Base-by-base conservation (phyloP, 2,329 filamentous ascomycete species). In the Tolypocladium ophioglossoides region DNA sequence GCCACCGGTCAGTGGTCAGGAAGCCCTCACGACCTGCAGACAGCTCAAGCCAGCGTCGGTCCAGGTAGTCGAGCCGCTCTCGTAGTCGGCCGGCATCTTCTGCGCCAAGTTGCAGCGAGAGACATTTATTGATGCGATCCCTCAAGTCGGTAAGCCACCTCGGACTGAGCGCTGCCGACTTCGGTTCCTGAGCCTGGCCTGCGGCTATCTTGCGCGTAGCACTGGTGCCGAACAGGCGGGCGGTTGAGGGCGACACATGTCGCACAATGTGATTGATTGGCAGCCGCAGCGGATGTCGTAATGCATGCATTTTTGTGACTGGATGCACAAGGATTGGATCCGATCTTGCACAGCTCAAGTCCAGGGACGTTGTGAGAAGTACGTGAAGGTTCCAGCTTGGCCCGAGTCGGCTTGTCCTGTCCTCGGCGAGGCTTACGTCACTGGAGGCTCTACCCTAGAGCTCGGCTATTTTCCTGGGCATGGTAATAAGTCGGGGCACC, bases 21-120 rank as follows among this genome's bases (percentile, higher is more conserved):
- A 84, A 95, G 0, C 89, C 89, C 63, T 92, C 86, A 55, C 83
- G 83, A 0, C 87, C 88, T 0, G 85, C 87, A 34, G 87, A 71
- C 54, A 94, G 71, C 59, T 82, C 80, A 46, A 86, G 74, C 89
- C 89, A 94, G 59, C 89, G 58, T 3, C 55, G 54, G 22, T 68
- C 60, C n/a, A 69, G 46, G 30, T 60, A 57, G 9, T 57, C 52
- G 12, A 58, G 56, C 8, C 58, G 49, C 10, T 58, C 55, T 40
- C 40, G 52, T n/a, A 64, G 51, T 27, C 50, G 52, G 4, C 40
- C 35, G 4, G 20, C 50, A 18, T 55, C 52, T 6, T 56, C 53
- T 2, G 51, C 32, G 1, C 38, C 27, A 37, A 57, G 22, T 3
- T 52, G 30, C 10, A 32, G 49, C 1, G 50, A 53, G 20, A 61